phyloP scores from a whole-genome alignment of 2,329 filamentous ascomycete species.

The Cercospora beticola region DNA sequence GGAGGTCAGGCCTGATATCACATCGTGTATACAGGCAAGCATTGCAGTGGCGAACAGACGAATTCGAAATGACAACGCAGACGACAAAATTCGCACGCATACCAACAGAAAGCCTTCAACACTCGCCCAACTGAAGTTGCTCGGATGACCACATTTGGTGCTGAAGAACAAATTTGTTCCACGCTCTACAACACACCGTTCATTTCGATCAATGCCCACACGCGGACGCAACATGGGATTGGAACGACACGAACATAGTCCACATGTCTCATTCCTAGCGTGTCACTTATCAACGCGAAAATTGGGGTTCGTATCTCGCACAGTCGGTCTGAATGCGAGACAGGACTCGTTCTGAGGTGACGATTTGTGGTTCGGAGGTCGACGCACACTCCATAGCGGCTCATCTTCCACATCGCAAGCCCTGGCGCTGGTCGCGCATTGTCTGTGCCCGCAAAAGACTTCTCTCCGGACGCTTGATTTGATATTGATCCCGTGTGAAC shows the following conservation, averaged over 20 bases:
- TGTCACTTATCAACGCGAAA: not conserved
- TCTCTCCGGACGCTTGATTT: not conserved
- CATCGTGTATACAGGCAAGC: not conserved
- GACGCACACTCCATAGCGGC: not conserved
- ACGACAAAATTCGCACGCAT: not conserved
- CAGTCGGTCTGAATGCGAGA: not conserved
- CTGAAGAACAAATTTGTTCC: not conserved
- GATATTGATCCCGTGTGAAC: not conserved
- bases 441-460: not conserved
- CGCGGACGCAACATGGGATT: not conserved
- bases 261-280: not conserved
- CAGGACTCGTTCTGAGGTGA: not conserved
- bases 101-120: not conserved
- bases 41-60: not conserved
- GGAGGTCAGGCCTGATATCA: not conserved
- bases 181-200: not conserved
- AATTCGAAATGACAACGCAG: not conserved
- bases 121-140: not conserved
- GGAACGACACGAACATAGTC: not conserved
- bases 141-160: not conserved
- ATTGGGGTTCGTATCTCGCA: not conserved
- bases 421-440: not conserved
- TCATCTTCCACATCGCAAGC: not conserved
- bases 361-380: not conserved
- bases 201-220: not conserved